Percentiles rank a stretch among this genome's conserved stretches.
Evolutionary conservation across 371 early-diverging fungal species (phyloP).

Genomic region (Zopfochytrium polystomum): DNA sequence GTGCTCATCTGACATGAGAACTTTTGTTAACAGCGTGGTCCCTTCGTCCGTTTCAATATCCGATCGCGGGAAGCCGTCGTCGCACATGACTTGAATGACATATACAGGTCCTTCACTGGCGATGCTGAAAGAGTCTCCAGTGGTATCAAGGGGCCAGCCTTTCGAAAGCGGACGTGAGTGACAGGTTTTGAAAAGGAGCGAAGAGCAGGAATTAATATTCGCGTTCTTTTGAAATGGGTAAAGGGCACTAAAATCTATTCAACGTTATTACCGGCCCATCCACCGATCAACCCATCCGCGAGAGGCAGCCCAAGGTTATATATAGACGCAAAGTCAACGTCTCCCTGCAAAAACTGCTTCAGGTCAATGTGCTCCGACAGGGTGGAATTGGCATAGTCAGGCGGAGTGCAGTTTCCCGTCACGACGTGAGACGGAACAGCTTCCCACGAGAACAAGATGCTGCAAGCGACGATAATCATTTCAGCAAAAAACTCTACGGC

Average conservation of each 20-base stretch:
- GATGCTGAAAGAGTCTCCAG: background rate
- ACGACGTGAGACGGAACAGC: background rate
- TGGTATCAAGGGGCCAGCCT: background rate
- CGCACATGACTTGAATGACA: background rate
- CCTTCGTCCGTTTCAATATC: background rate
- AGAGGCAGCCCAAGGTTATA: constrained; percentile 4
- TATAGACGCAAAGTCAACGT: constrained; percentile 7
- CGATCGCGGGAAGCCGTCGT: background rate
- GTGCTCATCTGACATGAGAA: background rate
- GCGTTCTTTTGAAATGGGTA: no score
- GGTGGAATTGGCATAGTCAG: background rate
- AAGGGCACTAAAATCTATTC: background rate
- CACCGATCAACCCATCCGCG: constrained; percentile 1
- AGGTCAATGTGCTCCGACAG: constrained; percentile 14
- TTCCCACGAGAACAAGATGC: constrained; percentile 17
- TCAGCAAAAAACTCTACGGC: constrained; percentile 7
- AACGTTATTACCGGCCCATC: background rate
- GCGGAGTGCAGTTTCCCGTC: constrained; percentile 10
- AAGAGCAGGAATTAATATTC: no score
- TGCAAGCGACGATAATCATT: constrained; percentile 5
- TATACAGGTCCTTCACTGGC: background rate
- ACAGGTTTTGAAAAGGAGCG: background rate
- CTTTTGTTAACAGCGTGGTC: background rate
- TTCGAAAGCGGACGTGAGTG: background rate
- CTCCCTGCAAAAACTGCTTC: constrained; percentile 22